These are phyloP conservation scores for Paratinospora sagittata DNA, from an alignment of 164 flowering plant species.

Conservation along the genomic window DNA sequence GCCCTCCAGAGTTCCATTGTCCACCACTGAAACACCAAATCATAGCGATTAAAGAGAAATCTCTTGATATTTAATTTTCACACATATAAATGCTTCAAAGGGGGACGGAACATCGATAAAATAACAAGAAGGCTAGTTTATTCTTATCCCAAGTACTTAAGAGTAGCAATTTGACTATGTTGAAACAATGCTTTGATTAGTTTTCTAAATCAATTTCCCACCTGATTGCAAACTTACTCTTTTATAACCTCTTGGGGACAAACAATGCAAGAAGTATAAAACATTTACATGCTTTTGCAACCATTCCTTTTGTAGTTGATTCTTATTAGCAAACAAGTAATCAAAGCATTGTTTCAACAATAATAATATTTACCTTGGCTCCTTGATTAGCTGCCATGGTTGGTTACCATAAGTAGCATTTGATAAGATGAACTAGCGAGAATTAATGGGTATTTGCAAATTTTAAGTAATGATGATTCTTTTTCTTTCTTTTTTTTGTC, in stretches of 20 bases:
- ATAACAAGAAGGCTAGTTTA: no score
- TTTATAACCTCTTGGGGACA: background rate
- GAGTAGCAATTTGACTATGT: no score
- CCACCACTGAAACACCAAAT: conserved; percentile 60
- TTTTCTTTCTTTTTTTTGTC: no score
- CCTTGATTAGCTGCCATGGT: no score
- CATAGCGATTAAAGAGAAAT: background rate
- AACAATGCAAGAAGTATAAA: background rate
- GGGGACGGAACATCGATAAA: background rate
- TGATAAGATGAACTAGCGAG: background rate
- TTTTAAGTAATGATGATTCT: background rate
- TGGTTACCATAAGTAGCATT: background rate
- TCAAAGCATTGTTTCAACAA: no score
- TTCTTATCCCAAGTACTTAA: no score
- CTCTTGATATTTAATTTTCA: background rate
- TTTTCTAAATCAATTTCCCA: background rate
- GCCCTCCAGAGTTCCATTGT: conserved; percentile 93
- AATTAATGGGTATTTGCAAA: background rate
- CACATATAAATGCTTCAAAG: background rate
- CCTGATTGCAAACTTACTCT: no score
- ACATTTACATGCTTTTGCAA: background rate
- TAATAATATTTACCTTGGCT: no score
- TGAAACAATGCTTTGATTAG: no score
- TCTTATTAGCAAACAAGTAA: no score
- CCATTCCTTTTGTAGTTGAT: no score